Evolutionary conservation across 352 stramenopile species (phyloP), one percentile per base, ranked within the genome.

Genomic region (Phytopythium oedochilum): DNA sequence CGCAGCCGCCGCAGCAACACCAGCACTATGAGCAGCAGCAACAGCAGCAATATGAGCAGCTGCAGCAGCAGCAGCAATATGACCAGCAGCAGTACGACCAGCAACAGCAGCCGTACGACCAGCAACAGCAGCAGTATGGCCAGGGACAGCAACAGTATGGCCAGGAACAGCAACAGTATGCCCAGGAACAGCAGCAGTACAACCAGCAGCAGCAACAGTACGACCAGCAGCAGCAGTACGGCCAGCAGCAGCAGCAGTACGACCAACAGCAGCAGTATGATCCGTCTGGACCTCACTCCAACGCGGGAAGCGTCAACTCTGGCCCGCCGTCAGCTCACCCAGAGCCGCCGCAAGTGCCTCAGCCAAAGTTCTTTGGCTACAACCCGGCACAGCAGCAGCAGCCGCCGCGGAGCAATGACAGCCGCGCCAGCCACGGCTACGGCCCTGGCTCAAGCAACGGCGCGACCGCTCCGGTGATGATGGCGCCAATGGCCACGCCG

Each of bases 331-430:
- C 57, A 34, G 53, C 57, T 38, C 68, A 52, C 22, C 32, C 35
- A 7, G 20, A 23, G 20, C 12, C 28, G 3, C 0, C 29, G 28
- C 20, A 23, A 15, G 45, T 12, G 3, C n/a, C 45, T 14, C 31
- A 42, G 20, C n/a, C 47, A 6, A 53, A 43, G 47, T 53, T 53
- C 47, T 53, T 43, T 5, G 47, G 47, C 28, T 53, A 53, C 29
- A 53, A 43, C 34, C 56, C 59, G 15, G 23, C 42, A 29, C 61
- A 73, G 34, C 65, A 59, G 31, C 70, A 67, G 46, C 61, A 72
- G 44, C 59, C 62, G 5, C 65, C 69, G 5, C 65, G 62, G 18
- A 79, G 64, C 58, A 75, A 64, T 42, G 54, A 66, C 54, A 77
- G 60, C 53, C 68, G 42, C 26, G 58, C 56, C 29, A 78, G 61